A percentile compares a stretch with the other conserved stretches of the same genome.
phyloP scores from a whole-genome alignment of 257 asterid species.

The Anisodus acutangulus region DNA sequence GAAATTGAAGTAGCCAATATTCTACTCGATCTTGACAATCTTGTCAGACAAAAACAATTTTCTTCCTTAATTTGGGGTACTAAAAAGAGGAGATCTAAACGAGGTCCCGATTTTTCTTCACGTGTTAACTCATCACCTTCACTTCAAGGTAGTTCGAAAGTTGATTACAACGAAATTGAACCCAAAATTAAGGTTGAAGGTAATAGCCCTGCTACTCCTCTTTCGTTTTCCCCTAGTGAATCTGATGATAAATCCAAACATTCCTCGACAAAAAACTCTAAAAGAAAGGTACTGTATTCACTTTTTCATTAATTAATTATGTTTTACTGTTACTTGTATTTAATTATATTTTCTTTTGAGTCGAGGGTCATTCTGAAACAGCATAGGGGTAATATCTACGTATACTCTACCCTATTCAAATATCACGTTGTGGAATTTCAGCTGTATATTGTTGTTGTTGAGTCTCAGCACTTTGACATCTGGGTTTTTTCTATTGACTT shows the following conservation, averaged over 20 bases:
- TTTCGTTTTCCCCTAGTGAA: constrained; percentile 56
- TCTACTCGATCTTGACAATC: constrained; percentile 44
- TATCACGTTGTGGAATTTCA: too few relatives aligned
- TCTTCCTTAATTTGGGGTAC: constrained; percentile 40
- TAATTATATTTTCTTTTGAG: too few relatives aligned
- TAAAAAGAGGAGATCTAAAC: constrained; percentile 50
- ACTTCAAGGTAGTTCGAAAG: not conserved
- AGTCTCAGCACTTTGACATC: not conserved
- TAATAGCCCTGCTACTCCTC: constrained; percentile 69
- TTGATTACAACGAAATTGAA: constrained; percentile 30
- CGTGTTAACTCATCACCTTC: not conserved
- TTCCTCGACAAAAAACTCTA: constrained; percentile 29
- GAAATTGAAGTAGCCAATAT: constrained; percentile 54
- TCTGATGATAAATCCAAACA: constrained; percentile 52
- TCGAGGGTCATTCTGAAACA: too few relatives aligned
- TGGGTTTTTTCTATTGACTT: not conserved
- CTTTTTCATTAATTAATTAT: not conserved
- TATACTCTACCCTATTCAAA: too few relatives aligned
- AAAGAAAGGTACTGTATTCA: constrained; percentile 44
- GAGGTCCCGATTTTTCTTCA: not conserved
- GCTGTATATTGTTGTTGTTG: not conserved
- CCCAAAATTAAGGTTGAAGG: constrained; percentile 37
- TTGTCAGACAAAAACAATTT: not conserved
- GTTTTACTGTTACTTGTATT: too few relatives aligned
- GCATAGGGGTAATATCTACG: too few relatives aligned